Evolutionary conservation across 2,329 filamentous ascomycete genomes (phyloP).

Genomic region (Myriosclerotinia scirpicola): DNA sequence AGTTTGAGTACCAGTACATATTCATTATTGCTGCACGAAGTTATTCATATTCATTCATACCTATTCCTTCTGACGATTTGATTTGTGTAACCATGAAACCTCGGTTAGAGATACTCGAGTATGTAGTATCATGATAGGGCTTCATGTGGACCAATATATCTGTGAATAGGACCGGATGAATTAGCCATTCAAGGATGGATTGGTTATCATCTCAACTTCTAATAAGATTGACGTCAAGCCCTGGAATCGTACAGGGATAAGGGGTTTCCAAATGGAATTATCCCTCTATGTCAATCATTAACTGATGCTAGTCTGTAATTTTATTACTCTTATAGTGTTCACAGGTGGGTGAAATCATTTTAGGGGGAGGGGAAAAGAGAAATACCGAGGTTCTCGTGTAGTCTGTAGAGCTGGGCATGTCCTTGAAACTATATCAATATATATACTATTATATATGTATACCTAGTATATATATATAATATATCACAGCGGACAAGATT

Average conservation of each 20-base stretch:
- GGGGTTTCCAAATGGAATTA: conserved; percentile 13
- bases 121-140: neutral
- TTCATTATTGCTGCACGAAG: too few species aligned
- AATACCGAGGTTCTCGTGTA: neutral
- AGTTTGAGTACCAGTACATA: too few species aligned
- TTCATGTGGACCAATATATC: neutral
- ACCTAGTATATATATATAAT: neutral
- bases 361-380: neutral
- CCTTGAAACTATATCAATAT: neutral
- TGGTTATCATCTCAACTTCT: conserved; percentile 20
- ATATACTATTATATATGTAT: neutral
- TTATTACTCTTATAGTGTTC: neutral
- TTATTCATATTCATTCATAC: too few species aligned
- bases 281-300: conserved; percentile 10
- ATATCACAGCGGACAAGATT: neutral
- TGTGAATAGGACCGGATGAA: conserved; percentile 12
- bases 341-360: neutral
- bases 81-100: conserved; percentile 1
- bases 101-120: neutral
- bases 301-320: conserved; percentile 11
- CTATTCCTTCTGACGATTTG: conserved; percentile 1
- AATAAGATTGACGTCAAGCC: conserved; percentile 18
- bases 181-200: conserved; percentile 6
- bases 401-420: neutral
- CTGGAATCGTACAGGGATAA: conserved; percentile 4